These are phyloP conservation scores for Mimosa pudica DNA, from an alignment of 306 rosid species.

Conservation along the genomic window DNA sequence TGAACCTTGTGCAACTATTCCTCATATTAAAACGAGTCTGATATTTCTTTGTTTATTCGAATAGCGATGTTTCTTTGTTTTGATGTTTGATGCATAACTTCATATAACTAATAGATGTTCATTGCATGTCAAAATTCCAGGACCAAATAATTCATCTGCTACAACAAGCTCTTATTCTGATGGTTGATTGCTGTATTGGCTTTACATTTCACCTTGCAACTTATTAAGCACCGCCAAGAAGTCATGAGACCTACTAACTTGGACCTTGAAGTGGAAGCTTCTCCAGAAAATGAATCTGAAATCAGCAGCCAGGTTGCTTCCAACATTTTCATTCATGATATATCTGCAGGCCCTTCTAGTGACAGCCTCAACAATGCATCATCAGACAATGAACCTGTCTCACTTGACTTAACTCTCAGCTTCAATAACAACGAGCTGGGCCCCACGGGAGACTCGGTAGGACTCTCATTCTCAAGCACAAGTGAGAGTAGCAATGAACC, in stretches of 20 bases:
- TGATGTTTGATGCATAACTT: constrained; percentile 21
- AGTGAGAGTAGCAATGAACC: constrained; percentile 86
- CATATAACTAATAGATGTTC: constrained; percentile 3
- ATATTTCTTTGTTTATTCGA: constrained; percentile 3
- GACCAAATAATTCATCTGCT: constrained; percentile 23
- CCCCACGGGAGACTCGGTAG: constrained; percentile 46
- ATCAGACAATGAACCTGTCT: constrained; percentile 44
- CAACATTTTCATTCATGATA: constrained; percentile 65
- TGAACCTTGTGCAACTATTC: neutral
- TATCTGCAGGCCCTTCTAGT: constrained; percentile 55
- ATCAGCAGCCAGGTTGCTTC: constrained; percentile 88
- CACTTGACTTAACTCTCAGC: constrained; percentile 74
- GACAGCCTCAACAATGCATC: constrained; percentile 48
- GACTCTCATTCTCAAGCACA: constrained; percentile 77
- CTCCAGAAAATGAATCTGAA: constrained; percentile 65
- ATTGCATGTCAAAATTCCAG: constrained; percentile 40
- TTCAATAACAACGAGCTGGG: constrained; percentile 48
- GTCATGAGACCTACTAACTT: constrained; percentile 63
- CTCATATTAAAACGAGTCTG: neutral
- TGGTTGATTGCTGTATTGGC: constrained; percentile 31
- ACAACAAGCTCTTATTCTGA: constrained; percentile 23
- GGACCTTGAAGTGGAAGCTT: constrained; percentile 79
- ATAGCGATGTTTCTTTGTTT: constrained; percentile 2
- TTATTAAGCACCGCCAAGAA: constrained; percentile 9
- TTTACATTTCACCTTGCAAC: constrained; percentile 28